These are phyloP conservation scores for Fusarium coffeatum DNA, from an alignment of 2,329 filamentous ascomycete species.

Conservation along the genomic window DNA sequence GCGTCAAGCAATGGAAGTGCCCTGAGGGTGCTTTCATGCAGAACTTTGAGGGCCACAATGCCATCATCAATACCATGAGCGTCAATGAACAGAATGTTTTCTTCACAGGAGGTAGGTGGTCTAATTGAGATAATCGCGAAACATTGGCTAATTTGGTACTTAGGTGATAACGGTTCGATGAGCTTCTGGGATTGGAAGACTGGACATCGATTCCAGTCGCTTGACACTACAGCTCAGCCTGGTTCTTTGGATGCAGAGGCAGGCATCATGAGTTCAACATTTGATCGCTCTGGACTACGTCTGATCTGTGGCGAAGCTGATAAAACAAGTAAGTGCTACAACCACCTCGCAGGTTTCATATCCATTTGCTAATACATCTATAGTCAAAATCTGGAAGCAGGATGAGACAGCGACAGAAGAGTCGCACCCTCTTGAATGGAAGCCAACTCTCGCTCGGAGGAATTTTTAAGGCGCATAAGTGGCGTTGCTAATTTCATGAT, in stretches of 20 bases:
- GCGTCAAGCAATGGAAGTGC: slow-evolving; percentile 99
- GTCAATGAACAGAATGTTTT: slow-evolving; percentile 96
- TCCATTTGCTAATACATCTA: slow-evolving; percentile 42
- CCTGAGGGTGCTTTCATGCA: slow-evolving; percentile 99
- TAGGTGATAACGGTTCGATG: slow-evolving; percentile 90
- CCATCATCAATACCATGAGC: slow-evolving; percentile 93
- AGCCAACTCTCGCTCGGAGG: slow-evolving; percentile 79
- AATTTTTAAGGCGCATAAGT: slow-evolving; percentile 68
- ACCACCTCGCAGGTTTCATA: not conserved
- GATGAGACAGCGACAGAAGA: slow-evolving; percentile 92
- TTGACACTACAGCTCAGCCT: slow-evolving; percentile 93
- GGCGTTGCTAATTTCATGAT: slow-evolving; percentile 16
- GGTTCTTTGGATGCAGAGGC: slow-evolving; percentile 94
- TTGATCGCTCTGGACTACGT: slow-evolving; percentile 87
- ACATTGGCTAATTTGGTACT: slow-evolving; percentile 14
- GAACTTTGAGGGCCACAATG: slow-evolving; percentile 96
- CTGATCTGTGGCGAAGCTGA: slow-evolving; percentile 96
- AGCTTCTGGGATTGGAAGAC: slow-evolving; percentile 99
- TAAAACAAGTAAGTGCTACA: slow-evolving; percentile 77
- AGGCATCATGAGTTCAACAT: slow-evolving; percentile 93
- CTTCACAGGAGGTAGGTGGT: slow-evolving; percentile 78
- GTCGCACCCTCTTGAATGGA: slow-evolving; percentile 93
- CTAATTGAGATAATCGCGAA: too few relatives aligned
- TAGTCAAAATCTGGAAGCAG: slow-evolving; percentile 94
- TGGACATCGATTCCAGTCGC: slow-evolving; percentile 87